Evolutionary conservation across 805 yeast species (phyloP).

Genomic region (Metschnikowia vanudenii): DNA sequence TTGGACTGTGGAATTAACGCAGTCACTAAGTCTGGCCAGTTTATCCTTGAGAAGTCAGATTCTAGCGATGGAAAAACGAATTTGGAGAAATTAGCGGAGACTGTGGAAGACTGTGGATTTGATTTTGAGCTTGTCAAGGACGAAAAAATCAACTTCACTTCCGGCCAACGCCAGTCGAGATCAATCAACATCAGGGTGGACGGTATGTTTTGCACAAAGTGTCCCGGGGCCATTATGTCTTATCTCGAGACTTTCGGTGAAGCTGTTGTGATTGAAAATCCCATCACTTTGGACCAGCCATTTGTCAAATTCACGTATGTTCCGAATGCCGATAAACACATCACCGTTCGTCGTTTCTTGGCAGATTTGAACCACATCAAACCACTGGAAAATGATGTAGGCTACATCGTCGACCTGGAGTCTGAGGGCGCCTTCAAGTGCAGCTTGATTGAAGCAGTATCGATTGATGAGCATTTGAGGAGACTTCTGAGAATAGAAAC

Average conservation of each 20-base stretch:
- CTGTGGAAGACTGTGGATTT: constrained; percentile 67
- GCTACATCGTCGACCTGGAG: constrained; percentile 20
- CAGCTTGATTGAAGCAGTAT: constrained; percentile 50
- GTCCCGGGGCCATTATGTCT: constrained; percentile 57
- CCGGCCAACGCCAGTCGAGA: constrained; percentile 50
- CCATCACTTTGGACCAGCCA: constrained; percentile 55
- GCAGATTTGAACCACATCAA: constrained; percentile 46
- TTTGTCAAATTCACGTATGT: constrained; percentile 62
- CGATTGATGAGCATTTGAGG: constrained; percentile 64
- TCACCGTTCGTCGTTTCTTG: constrained; percentile 57
- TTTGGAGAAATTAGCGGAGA: constrained; percentile 43
- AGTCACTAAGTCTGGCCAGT: constrained; percentile 62
- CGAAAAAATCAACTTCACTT: constrained; percentile 45
- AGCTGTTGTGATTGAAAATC: constrained; percentile 54
- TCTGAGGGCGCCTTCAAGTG: constrained; percentile 44
- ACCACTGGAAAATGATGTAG: constrained; percentile 24
- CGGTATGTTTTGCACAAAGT: constrained; percentile 71
- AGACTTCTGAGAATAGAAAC: constrained; percentile 50
- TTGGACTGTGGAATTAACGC: constrained; percentile 53
- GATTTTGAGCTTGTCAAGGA: constrained; percentile 50
- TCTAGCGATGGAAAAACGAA: constrained; percentile 21
- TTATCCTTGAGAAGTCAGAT: constrained; percentile 48
- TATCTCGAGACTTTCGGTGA: constrained; percentile 54
- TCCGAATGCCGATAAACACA: constrained; percentile 45
- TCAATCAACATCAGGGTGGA: constrained; percentile 53